These are phyloP conservation scores for Ensete ventricosum DNA, from an alignment of 176 grass and related monocot genomes.

Conservation along the genomic window DNA sequence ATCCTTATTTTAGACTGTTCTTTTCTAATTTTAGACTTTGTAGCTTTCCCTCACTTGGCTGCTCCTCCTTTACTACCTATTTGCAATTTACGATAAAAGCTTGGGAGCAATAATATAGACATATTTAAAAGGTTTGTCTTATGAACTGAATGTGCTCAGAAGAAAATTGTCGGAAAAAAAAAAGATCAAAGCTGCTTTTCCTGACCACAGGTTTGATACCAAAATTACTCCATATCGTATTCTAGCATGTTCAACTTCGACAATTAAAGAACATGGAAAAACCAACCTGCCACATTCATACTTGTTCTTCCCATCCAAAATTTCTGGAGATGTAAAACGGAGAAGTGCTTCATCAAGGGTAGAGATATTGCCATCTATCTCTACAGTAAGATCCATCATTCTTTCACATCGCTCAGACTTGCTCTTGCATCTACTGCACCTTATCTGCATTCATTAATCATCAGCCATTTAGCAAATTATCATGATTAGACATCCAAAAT, in stretches of 20 bases:
- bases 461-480: conserved; percentile 16
- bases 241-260: neutral
- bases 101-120: too few relatives aligned
- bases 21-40: too few relatives aligned
- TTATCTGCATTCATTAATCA: conserved; percentile 59
- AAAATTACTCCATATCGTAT: too few relatives aligned
- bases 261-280: conserved; percentile 9
- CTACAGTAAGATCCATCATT: conserved; percentile 89
- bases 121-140: too few relatives aligned
- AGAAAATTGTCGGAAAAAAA: too few relatives aligned
- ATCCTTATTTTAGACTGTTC: too few relatives aligned
- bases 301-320: conserved; percentile 84
- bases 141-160: too few relatives aligned
- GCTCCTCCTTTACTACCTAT: too few relatives aligned
- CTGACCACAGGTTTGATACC: too few relatives aligned
- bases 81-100: too few relatives aligned
- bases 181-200: too few relatives aligned
- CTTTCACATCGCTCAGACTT: conserved; percentile 66
- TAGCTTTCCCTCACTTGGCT: too few relatives aligned
- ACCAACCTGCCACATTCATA: conserved; percentile 76
- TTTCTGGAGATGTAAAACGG: conserved; percentile 74
- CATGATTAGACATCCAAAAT: conserved; percentile 9
- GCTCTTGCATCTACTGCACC: conserved; percentile 53
- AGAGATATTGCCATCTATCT: conserved; percentile 68
- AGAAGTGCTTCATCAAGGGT: conserved; percentile 75